Percentiles rank a stretch among this genome's conserved stretches.
These are phyloP conservation scores for Camelina laxa DNA, from an alignment of 345 rosid species.

Conservation along the genomic window DNA sequence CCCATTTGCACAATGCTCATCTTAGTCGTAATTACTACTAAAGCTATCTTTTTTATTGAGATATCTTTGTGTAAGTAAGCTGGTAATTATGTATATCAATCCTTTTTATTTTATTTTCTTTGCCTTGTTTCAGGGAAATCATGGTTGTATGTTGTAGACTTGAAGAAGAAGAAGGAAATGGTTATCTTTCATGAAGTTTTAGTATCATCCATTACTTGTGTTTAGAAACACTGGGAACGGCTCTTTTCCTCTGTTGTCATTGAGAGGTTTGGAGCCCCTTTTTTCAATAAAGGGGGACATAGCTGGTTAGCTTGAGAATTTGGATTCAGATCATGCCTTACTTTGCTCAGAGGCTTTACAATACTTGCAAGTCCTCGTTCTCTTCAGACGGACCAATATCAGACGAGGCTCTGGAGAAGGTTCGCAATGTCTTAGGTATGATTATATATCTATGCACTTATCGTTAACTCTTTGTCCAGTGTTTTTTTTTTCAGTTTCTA, in stretches of 20 bases:
- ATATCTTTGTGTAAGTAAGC: no score
- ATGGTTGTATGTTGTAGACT: constrained; percentile 17
- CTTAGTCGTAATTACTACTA: background rate
- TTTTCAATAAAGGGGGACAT: background rate
- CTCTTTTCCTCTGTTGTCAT: constrained; percentile 5
- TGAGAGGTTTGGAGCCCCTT: background rate
- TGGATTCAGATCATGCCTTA: constrained; percentile 66
- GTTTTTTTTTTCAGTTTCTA: background rate
- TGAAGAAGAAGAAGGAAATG: constrained; percentile 14
- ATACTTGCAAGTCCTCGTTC: constrained; percentile 73
- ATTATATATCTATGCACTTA: constrained; percentile 43
- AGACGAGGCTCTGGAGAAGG: constrained; percentile 76
- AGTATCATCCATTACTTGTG: constrained; percentile 19
- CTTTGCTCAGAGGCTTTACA: constrained; percentile 77
- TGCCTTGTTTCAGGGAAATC: constrained; percentile 29
- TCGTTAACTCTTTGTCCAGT: constrained; percentile 1
- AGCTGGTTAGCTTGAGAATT: constrained; percentile 11
- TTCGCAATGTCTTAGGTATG: constrained; percentile 71
- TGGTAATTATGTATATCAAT: background rate
- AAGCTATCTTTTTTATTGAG: no score
- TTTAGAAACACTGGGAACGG: background rate
- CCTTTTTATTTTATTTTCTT: background rate
- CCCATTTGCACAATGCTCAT: background rate
- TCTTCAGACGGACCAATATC: constrained; percentile 71
- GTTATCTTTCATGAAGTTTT: constrained; percentile 20